Conservation (phyloP, 2,329 filamentous ascomycete genomes). For the Calonectria montana region DNA sequence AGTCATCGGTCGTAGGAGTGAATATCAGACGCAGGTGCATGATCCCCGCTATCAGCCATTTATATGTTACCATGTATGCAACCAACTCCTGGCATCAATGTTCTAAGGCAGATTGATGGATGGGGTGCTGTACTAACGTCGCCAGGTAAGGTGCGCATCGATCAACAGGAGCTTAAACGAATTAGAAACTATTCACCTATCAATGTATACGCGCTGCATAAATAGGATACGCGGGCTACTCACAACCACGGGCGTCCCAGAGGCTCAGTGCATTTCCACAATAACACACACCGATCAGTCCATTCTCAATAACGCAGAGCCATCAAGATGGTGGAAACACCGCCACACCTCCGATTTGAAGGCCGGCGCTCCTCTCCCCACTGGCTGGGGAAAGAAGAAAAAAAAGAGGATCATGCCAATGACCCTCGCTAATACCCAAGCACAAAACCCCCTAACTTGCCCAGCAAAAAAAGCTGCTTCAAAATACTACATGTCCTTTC, state of each 20-base stretch:
- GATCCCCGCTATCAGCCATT: not conserved
- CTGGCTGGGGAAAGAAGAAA: not conserved
- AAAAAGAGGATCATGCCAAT: conserved; percentile 11
- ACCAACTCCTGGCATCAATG: not conserved
- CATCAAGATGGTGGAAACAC: not conserved
- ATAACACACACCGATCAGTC: not conserved
- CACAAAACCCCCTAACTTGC: not conserved
- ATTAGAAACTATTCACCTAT: not conserved
- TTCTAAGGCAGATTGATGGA: not conserved
- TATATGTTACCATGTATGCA: not conserved
- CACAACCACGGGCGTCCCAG: not conserved
- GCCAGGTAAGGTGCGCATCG: not conserved
- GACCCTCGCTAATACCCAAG: not conserved
- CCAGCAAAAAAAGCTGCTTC: not conserved
- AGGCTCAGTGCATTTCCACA: not conserved
- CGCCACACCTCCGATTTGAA: not conserved
- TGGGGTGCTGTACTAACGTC: not conserved
- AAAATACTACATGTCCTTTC: not conserved
- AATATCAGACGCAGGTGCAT: not conserved
- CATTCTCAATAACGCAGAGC: not conserved
- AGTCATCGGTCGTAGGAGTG: not conserved
- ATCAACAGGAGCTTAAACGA: not conserved
- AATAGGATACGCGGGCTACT: not conserved
- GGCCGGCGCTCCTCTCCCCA: not conserved
- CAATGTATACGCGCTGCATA: not conserved